Conservation (phyloP, 139 green algal genomes). For the Pseudopediastrum boryanum region DNA sequence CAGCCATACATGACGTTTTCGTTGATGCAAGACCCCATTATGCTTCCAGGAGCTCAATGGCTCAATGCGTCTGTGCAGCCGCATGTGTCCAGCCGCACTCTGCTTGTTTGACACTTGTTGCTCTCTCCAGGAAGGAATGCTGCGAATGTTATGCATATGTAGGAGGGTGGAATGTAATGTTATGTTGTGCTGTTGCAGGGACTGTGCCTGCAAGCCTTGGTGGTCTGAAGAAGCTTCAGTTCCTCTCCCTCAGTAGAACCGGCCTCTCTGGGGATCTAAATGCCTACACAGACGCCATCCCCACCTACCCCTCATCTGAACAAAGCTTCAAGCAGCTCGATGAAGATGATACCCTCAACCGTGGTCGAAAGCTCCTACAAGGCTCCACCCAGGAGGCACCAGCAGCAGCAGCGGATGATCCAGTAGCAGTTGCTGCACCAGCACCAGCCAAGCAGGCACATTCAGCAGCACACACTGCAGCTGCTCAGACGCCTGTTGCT, state of each 20-base stretch:
- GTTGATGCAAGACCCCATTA: too few relatives aligned
- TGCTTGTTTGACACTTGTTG: neutral
- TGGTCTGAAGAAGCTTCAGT: constrained; percentile 7
- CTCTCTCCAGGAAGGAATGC: neutral
- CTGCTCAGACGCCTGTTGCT: too few relatives aligned
- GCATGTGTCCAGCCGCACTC: neutral
- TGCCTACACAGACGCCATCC: neutral
- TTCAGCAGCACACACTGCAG: too few relatives aligned
- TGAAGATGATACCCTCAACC: neutral
- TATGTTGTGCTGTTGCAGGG: constrained; percentile 1
- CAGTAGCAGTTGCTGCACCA: neutral
- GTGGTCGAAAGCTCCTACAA: neutral
- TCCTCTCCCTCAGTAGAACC: constrained; percentile 1
- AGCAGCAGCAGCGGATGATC: neutral
- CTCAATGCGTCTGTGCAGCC: neutral
- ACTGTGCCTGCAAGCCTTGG: constrained; percentile 26
- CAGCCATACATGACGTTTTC: too few relatives aligned
- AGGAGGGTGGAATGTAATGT: neutral
- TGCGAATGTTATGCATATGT: neutral
- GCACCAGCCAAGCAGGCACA: neutral
- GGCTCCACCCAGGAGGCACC: neutral
- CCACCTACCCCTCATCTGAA: too few relatives aligned
- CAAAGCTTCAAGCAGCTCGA: neutral
- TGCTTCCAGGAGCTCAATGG: neutral
- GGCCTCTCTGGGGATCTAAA: constrained; percentile 1